Percentiles rank a stretch among this genome's conserved stretches.
These are phyloP conservation scores for Leucosporidium creatinivorum DNA, from an alignment of 768 basidiomycete species.

Conservation along the genomic window DNA sequence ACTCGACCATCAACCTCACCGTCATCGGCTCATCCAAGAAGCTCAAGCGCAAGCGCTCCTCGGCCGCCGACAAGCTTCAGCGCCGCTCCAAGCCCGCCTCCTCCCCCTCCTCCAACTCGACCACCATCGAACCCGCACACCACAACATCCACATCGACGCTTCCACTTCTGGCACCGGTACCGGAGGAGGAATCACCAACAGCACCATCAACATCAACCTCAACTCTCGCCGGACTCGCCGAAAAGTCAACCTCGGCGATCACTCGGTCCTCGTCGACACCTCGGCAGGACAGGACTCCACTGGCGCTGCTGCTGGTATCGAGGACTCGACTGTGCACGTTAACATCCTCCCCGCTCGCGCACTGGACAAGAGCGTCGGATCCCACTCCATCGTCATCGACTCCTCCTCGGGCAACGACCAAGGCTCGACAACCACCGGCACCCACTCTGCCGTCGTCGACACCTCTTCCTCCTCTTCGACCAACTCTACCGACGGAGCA, in stretches of 20 bases:
- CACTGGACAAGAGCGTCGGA: constrained; percentile 17
- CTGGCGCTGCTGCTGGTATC: constrained; percentile 4
- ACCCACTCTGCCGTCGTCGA: constrained; percentile 32
- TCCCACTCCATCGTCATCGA: constrained; percentile 33
- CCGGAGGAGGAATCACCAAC: constrained; percentile 29
- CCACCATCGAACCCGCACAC: constrained; percentile 5
- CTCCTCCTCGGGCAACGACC: constrained; percentile 13
- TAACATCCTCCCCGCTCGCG: constrained; percentile 31
- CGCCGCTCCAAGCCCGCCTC: background rate
- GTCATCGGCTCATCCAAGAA: too few relatives aligned
- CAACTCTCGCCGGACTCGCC: constrained; percentile 14
- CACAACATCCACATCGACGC: constrained; percentile 35
- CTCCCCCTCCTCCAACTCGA: background rate
- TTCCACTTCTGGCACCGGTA: constrained; percentile 11
- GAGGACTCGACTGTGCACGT: constrained; percentile 32
- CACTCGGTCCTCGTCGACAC: constrained; percentile 33
- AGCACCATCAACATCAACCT: constrained; percentile 31
- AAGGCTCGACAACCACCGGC: constrained; percentile 15
- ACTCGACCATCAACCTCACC: constrained; percentile 36
- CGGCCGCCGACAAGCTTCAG: background rate
- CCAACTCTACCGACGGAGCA: background rate
- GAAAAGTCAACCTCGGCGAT: constrained; percentile 22
- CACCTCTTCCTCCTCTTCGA: constrained; percentile 14
- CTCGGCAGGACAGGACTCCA: background rate
- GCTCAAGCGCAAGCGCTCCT: too few relatives aligned